Evolutionary conservation across 2,329 filamentous ascomycete species (phyloP).

Genomic region (Colletotrichum ledebouriae): DNA sequence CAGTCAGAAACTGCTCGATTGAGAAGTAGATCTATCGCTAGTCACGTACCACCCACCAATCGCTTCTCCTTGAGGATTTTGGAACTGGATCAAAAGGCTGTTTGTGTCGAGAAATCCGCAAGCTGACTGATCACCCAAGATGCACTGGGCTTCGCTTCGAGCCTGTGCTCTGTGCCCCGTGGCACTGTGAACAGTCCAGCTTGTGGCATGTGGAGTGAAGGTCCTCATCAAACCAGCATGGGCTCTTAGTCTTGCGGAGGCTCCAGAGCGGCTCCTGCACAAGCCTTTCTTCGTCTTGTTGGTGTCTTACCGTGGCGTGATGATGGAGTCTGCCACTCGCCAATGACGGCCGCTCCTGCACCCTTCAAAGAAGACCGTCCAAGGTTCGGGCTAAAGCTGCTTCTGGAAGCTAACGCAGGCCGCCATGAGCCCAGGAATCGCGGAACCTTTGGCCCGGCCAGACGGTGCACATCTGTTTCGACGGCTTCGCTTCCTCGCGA

Average conservation of each 20-base stretch:
- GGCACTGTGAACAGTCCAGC: slow-evolving; percentile 16
- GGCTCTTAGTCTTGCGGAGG: slow-evolving; percentile 8
- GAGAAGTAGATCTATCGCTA: too few species aligned
- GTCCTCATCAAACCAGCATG: slow-evolving; percentile 33
- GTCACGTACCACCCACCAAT: too few species aligned
- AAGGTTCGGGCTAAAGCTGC: slow-evolving; percentile 25
- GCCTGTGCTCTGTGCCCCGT: slow-evolving; percentile 15
- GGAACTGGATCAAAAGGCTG: slow-evolving; percentile 20
- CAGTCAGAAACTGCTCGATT: not conserved
- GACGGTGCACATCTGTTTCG: slow-evolving; percentile 36
- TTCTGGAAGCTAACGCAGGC: slow-evolving; percentile 33
- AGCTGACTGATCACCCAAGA: slow-evolving; percentile 5
- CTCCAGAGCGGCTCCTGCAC: slow-evolving; percentile 30
- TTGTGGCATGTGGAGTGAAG: slow-evolving; percentile 32
- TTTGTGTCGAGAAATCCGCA: slow-evolving; percentile 16
- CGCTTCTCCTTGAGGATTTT: too few species aligned
- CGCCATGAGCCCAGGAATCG: slow-evolving; percentile 21
- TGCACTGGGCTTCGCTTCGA: slow-evolving; percentile 26
- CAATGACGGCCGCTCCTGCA: slow-evolving; percentile 16
- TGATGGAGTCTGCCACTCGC: slow-evolving; percentile 18
- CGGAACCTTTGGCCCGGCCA: slow-evolving; percentile 33
- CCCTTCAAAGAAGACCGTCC: slow-evolving; percentile 16
- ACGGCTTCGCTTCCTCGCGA: slow-evolving; percentile 30
- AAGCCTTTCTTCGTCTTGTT: slow-evolving; percentile 17
- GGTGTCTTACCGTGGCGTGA: slow-evolving; percentile 40